Percentiles rank a stretch among this genome's conserved stretches.
These are phyloP conservation scores for Globisporangium parvum DNA, from an alignment of 352 stramenopile genomes.

Conservation along the genomic window DNA sequence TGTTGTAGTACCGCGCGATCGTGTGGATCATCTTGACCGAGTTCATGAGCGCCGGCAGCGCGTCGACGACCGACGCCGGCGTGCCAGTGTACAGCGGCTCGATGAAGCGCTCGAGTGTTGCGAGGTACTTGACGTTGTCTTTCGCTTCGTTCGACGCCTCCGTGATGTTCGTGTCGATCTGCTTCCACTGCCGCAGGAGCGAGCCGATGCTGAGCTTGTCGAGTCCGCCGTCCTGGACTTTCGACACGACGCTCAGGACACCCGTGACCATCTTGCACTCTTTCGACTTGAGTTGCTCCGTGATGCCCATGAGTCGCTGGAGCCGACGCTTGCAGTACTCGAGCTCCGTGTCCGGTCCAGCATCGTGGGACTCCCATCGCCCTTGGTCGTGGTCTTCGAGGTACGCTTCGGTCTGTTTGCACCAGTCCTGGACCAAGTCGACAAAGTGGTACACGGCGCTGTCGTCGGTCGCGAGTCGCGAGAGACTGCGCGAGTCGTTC, in stretches of 20 bases:
- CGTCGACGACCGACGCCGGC: constrained; percentile 56
- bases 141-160: constrained; percentile 82
- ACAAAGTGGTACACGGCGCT: constrained; percentile 75
- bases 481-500: constrained; percentile 63
- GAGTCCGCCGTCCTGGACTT: constrained; percentile 55
- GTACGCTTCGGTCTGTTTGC: constrained; percentile 81
- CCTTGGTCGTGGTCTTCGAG: constrained; percentile 80
- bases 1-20: constrained; percentile 88
- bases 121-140: constrained; percentile 84
- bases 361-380: constrained; percentile 76
- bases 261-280: constrained; percentile 85
- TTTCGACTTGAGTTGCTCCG: constrained; percentile 86
- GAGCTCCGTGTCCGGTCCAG: constrained; percentile 73
- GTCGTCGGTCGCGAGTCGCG: constrained; percentile 60
- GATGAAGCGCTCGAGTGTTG: constrained; percentile 82
- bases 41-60: constrained; percentile 85
- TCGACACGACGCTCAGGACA: constrained; percentile 77
- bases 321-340: constrained; percentile 85
- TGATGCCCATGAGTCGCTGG: constrained; percentile 83
- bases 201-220: constrained; percentile 59
- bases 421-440: constrained; percentile 88
- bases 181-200: constrained; percentile 78
- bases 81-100: constrained; percentile 72
- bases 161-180: constrained; percentile 87
- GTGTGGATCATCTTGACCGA: constrained; percentile 89